Base-by-base conservation (phyloP, 176 grass and related monocot species). In the Triticum monococcum region DNA sequence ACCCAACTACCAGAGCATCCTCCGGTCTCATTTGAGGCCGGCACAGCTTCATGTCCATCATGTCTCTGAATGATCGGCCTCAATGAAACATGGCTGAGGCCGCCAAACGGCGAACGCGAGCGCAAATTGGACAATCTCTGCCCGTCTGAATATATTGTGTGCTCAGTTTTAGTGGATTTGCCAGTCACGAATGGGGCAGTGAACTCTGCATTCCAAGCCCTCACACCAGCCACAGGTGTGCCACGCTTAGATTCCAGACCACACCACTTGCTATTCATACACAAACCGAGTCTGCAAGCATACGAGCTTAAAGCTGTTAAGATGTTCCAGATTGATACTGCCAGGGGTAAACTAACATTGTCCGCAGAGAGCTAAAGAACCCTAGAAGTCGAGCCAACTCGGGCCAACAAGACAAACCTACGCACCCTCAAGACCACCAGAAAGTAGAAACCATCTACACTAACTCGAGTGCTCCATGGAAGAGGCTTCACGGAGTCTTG, bases 401-500 rank as follows among this genome's bases (percentile, higher is more conserved):
- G 9, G 32, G 33, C 32, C 45, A 79, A 57, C 81, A 75, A 87
- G 87, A 87, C 59, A 70, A 84, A 68, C 81, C 13, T 5, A 6
- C 50, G 24, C 32, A 67, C 9, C 52, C 75, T 41, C 66, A 41
- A 14, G 25, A 61, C 72, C 61, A 54, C 73, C 14, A 75, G 13
- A 50, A 52, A 67, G 33, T 22, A 79, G 43, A 30, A 74, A 80
- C 67, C 66, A 75, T 77, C 77, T 80, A 87, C 43, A 59, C 33
- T 80, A 81, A 80, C 76, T 23, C 67, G 31, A 82, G 67, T 87
- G 79, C 78, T 87, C 28, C 79, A 81, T 17, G n/a, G 31, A 46
- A n/a, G 38, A 5, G 72, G 12, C 66, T 26, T 80, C 11, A 89
- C 46, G 92, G 74, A 12, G 6, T 28, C 83, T 96, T 98, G 28